Percentiles rank a stretch among this genome's conserved stretches.
These are phyloP conservation scores for Annulohypoxylon maeteangense DNA, from an alignment of 495 filamentous ascomycete species.

Conservation along the genomic window DNA sequence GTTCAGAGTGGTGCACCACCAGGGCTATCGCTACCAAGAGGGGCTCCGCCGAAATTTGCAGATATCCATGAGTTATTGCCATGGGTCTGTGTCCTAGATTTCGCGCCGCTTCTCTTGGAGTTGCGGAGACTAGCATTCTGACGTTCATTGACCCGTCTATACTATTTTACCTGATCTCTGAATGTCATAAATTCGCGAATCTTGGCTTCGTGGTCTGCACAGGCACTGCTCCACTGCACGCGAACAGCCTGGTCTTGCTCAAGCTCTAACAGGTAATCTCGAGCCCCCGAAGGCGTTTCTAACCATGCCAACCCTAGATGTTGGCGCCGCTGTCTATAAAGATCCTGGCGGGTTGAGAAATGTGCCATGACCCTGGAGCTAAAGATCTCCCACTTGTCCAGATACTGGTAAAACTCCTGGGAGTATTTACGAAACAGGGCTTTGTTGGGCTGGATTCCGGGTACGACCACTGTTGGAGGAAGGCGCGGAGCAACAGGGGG, in stretches of 20 bases:
- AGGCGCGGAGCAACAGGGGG: constrained; percentile 68
- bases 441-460: constrained; percentile 54
- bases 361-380: constrained; percentile 72
- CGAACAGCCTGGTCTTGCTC: constrained; percentile 72
- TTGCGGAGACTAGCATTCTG: constrained; percentile 4
- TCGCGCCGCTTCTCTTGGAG: not conserved
- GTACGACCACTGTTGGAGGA: constrained; percentile 49
- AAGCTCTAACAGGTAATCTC: constrained; percentile 68
- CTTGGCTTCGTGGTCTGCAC: constrained; percentile 70
- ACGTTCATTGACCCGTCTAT: constrained; percentile 5
- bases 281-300: constrained; percentile 62
- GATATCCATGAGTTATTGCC: not conserved
- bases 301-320: constrained; percentile 53
- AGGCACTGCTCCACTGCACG: constrained; percentile 71
- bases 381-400: constrained; percentile 74
- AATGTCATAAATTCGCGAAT: constrained; percentile 69
- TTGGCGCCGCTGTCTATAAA: constrained; percentile 60
- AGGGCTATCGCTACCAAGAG: not conserved
- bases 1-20: constrained; percentile 8
- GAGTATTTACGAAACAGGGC: constrained; percentile 70
- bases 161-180: constrained; percentile 54
- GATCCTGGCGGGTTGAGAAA: constrained; percentile 70
- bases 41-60: not conserved
- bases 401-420: constrained; percentile 71
- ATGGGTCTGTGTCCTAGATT: not conserved